Evolutionary conservation across 2,329 filamentous ascomycete species (phyloP), one percentile per base, ranked within the genome.

Genomic region (Arachnopeziza araneosa): DNA sequence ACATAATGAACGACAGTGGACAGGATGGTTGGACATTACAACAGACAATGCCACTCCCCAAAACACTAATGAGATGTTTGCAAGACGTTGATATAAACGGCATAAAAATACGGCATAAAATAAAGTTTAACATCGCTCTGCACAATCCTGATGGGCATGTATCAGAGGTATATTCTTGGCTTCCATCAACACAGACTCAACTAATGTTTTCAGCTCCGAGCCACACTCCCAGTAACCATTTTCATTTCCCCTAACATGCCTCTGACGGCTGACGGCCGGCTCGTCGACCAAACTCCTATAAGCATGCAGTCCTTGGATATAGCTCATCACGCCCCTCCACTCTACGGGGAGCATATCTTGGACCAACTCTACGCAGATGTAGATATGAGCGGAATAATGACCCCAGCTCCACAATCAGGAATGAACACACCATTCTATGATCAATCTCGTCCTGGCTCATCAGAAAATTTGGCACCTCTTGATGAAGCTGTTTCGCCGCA

Each of bases 231-330:
- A 1, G 84, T 98, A 19, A 91, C 91, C 58, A 87, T 99, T 49
- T 97, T 96, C 76, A 97, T 98, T 66, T 99, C 95, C 5, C 93
- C 95, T 0, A 95, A 95, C 70, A 86, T 96, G 69, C 89, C 91
- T 0, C 84, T 97, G 48, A 91, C 95, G 69, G 91, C 96, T 56
- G 84, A 93, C 62, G 95, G 96, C 68, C 88, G 90, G 68, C 81
- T 98, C 1, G 79, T 90, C 57, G 80, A 82, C 57, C 82, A 85
- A 69, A 78, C 78, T n/a, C 80, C 82, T 19, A 67, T 79, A 71
- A 72, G 78, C 61, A 75, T 79, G 67, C 72, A 78, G 61, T 73
- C 76, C 36, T 77, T 77, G 10, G 78, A 82, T 52, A 78, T 80
- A 50, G 81, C 85, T 50, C 78, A 84, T 22, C 81, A 83, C 24